These are phyloP conservation scores for Crassisporium funariophilum DNA, from an alignment of 768 basidiomycete species.

Conservation along the genomic window DNA sequence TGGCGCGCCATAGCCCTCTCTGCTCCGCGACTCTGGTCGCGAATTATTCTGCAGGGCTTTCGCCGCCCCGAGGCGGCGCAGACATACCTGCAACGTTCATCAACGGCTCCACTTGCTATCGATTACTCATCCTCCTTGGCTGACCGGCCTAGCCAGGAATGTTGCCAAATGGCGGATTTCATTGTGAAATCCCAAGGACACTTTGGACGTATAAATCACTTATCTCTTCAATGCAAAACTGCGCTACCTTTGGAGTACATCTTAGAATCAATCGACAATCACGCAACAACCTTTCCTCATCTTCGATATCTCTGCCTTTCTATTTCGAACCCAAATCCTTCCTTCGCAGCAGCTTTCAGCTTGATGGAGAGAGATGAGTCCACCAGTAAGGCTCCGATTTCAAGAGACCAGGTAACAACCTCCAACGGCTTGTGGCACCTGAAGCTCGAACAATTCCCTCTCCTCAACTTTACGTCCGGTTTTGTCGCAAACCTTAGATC, in stretches of 20 bases:
- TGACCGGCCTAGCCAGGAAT: slow-evolving; percentile 14
- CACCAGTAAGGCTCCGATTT: not conserved
- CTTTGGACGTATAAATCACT: slow-evolving; percentile 27
- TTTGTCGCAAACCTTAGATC: slow-evolving; percentile 41
- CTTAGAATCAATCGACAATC: slow-evolving; percentile 18
- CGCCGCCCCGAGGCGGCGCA: slow-evolving; percentile 7
- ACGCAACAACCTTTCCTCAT: slow-evolving; percentile 13
- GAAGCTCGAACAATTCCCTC: slow-evolving; percentile 44
- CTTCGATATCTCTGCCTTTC: slow-evolving; percentile 20
- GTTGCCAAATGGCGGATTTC: slow-evolving; percentile 22
- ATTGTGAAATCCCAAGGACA: slow-evolving; percentile 23
- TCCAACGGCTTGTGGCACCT: slow-evolving; percentile 33
- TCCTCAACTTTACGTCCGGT: slow-evolving; percentile 35
- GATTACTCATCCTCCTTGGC: slow-evolving; percentile 27
- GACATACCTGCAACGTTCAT: slow-evolving; percentile 39
- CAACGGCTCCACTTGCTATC: slow-evolving; percentile 34
- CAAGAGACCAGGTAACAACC: slow-evolving; percentile 2
- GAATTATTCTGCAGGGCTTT: slow-evolving; percentile 20
- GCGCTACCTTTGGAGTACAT: slow-evolving; percentile 19
- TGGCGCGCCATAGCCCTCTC: slow-evolving; percentile 50
- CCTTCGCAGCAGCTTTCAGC: slow-evolving; percentile 14
- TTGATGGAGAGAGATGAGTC: slow-evolving; percentile 14
- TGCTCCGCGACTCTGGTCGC: slow-evolving; percentile 48
- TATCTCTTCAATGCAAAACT: slow-evolving; percentile 20
- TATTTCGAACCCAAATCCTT: slow-evolving; percentile 19